Base-by-base conservation (phyloP, 139 green algal species). In the Tetraselmis striata region DNA sequence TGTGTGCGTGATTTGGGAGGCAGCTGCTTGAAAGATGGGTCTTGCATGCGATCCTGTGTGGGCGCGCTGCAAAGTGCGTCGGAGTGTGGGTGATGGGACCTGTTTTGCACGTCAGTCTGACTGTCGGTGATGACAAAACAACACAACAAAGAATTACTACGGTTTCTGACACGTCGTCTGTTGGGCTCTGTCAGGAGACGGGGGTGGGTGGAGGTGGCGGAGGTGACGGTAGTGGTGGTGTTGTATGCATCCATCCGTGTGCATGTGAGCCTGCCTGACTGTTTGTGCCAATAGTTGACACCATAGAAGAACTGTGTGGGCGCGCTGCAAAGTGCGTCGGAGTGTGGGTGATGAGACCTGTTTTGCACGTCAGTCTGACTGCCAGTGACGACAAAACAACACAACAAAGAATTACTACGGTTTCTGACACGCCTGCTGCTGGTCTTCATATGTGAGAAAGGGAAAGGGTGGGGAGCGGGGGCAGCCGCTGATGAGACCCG, bases 91-190 rank as follows among this genome's bases (percentile, higher is more conserved):
- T 67, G 45, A 67, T 67, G 45, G 18, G 45, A 67, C 45, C 45
- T 67, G 45, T 67, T 67, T 67, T 67, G 45, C 45, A 67, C 45
- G 45, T 67, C 45, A 67, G 45, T 67, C 45, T 67, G 45, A 67
- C 45, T 67, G 45, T 18, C 45, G 18, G 45, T 67, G 45, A 67
- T 18, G 45, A 67, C 45, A 67, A 67, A 67, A 67, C 45, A 67
- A 67, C 45, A 67, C 45, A 67, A 67, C n/a, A 67, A 67, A 25
- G 45, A 67, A 67, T 67, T 67, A 67, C 45, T 67, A 67, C 45
- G 45, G 45, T 67, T 67, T 67, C 45, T 67, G 45, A 67, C 11
- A 67, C 45, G 45, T 18, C 18, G 45, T n/a, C n/a, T n/a, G n/a
- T n/a, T n/a, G n/a, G n/a, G n/a, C n/a, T n/a, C n/a, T n/a, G n/a